A percentile compares a stretch with the other conserved stretches of the same genome.
phyloP scores from a whole-genome alignment of 2,329 filamentous ascomycete species.

The Beauveria scarabaeidicola region DNA sequence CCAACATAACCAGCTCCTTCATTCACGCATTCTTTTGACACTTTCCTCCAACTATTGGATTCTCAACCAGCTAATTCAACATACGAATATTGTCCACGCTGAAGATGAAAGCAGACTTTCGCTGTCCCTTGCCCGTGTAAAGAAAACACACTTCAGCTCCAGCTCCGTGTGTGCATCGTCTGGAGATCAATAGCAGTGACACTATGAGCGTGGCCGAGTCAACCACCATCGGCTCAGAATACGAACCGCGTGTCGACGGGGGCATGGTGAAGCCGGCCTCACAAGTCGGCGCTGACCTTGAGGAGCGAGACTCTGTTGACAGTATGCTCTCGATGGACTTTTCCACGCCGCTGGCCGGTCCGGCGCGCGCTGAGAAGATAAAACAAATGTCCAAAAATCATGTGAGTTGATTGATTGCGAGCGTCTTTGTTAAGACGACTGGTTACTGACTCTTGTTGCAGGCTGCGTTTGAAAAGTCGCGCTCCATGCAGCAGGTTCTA shows the following conservation, averaged over 20 bases:
- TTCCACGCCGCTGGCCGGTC: conserved; percentile 29
- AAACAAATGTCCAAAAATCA: conserved; percentile 32
- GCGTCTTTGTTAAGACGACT: not conserved
- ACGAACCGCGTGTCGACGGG: not conserved
- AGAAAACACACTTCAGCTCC: not conserved
- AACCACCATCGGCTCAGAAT: not conserved
- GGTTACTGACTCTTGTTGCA: conserved; percentile 11
- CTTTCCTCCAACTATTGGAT: too few species aligned
- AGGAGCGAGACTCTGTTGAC: conserved; percentile 4
- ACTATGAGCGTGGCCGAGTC: conserved; percentile 7
- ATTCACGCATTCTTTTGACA: not conserved
- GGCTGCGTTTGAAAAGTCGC: conserved; percentile 27
- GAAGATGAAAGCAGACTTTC: not conserved
- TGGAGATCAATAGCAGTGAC: not conserved
- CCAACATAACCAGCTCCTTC: not conserved
- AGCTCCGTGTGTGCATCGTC: not conserved
- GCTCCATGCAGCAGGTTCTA: conserved; percentile 27
- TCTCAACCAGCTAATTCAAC: not conserved
- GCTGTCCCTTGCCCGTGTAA: not conserved
- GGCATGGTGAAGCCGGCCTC: not conserved
- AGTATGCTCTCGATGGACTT: conserved; percentile 31
- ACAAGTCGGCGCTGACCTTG: not conserved
- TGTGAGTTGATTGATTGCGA: conserved; percentile 19
- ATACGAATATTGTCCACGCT: not conserved
- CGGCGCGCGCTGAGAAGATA: conserved; percentile 27